phyloP scores from a whole-genome alignment of 306 rosid species.

The Fragaria iinumae region DNA sequence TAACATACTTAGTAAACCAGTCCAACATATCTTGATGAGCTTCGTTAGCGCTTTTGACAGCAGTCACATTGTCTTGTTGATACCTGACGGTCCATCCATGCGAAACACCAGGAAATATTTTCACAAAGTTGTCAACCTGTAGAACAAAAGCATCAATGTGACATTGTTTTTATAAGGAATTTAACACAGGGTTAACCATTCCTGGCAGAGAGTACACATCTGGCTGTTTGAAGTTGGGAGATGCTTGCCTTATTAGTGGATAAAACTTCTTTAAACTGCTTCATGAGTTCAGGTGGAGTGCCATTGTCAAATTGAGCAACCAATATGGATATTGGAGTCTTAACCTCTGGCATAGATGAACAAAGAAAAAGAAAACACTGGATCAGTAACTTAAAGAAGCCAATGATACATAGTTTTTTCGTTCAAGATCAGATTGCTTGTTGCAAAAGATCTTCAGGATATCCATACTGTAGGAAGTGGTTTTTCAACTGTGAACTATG shows the following conservation, averaged over 20 bases:
- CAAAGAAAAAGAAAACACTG: not conserved
- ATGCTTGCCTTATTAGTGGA: conserved; percentile 42
- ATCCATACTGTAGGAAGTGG: not conserved
- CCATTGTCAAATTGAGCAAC: conserved; percentile 55
- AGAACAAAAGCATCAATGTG: not conserved
- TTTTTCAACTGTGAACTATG: not conserved
- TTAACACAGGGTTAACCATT: not conserved
- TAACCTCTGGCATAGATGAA: conserved; percentile 42
- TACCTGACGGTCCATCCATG: conserved; percentile 53
- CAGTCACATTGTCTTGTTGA: conserved; percentile 25
- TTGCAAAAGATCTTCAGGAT: not conserved
- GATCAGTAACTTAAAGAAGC: conserved; percentile 4
- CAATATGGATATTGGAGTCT: conserved; percentile 45
- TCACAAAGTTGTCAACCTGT: conserved; percentile 21
- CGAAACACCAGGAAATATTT: conserved; percentile 41
- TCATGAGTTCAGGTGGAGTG: conserved; percentile 63
- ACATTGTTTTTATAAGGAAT: not conserved
- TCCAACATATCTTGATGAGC: conserved; percentile 33
- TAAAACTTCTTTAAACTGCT: conserved; percentile 54
- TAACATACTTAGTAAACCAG: conserved; percentile 36
- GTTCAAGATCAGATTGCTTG: not conserved
- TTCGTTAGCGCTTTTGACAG: conserved; percentile 42
- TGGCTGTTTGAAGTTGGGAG: not conserved
- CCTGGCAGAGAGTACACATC: not conserved
- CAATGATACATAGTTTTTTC: not conserved